Base-by-base conservation (phyloP, 1,284 basidiomycete species). In the Phellopilus nigrolimitatus region DNA sequence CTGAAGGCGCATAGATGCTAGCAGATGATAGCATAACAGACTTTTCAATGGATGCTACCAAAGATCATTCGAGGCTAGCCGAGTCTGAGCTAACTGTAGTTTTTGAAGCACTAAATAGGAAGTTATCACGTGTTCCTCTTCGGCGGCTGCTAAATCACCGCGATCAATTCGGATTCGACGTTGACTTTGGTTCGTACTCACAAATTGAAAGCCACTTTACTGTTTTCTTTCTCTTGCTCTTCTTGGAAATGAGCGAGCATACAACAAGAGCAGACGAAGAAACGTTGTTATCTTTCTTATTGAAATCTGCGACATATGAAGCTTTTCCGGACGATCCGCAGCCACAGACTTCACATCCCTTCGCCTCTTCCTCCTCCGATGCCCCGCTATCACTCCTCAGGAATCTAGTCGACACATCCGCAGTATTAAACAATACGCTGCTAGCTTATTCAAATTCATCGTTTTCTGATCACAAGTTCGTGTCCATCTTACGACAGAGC, bases 401-500 rank as follows among this genome's bases (percentile, higher is more conserved):
- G 25, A 25, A 49, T n/a, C 38, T 56, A 10, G 44, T 36, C 4
- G 44, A 52, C 19, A 31, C 50, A 15, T 47, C 49, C n/a, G 15
- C 45, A 10, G 38, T 45, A 8, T 21, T 56, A 13, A 21, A 34
- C 9, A 33, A 22, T 24, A 36, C 49, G 22, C 9, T 52, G 38
- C 40, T 44, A 3, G 27, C 44, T 22, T 56, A 52, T 27, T 30
- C 50, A 13, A 27, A 33, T 27, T 22, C 57, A 25, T 27, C 39
- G 12, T 33, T 54, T 25, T 53, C 54, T 30, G 58, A 59, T 49
- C 48, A 52, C 10, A 59, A 59, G 45, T 34, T 56, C 10, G 50
- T 59, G 15, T 59, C 58, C 3, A 46, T 54, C 28, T 41, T 59
- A 31, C 53, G 58, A 4, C 58, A 59, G 33, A 48, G 49, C 43